Base-by-base conservation (phyloP, 345 rosid genomes). In the Noccaea caerulescens region DNA sequence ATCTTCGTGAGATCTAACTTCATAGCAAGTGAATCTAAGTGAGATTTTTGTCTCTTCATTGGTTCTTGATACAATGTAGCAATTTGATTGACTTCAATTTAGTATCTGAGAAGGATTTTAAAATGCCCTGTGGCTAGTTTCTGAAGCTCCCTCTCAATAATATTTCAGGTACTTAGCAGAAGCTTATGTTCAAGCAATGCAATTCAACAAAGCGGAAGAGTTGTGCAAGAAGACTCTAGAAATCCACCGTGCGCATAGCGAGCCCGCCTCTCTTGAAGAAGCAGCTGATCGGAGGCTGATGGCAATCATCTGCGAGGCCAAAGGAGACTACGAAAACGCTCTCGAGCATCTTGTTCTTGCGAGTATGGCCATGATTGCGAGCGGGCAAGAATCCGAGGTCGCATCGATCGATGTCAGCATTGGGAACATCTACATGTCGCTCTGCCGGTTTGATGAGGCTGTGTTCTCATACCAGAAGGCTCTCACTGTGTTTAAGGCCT, bases 131-230 rank as follows among this genome's bases (percentile, higher is more conserved):
- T 49, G 61, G 1, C 1, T 1, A 1, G 13, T 38, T 16, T 51
- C 25, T 66, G 46, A 57, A 46, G 23, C 33, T 38, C 6, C 4
- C 0, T 5, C 7, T 33, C 0, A 12, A 23, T 10, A 1, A 23
- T 25, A 3, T 53, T 44, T 43, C 83, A 95, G 99, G 84, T 95
- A 92, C 80, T 82, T 95, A 59, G 93, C 98, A 5, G 99, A 95
- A 85, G 97, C 98, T 10, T 90, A 88, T 72, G 99, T 95, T 75
- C 99, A 95, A 58, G 99, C 98, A 55, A 90, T 95, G 99, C 96
- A 92, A 73, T 95, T 95, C 75, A 92, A 88, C 66, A 88, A 88
- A 84, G 99, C 99, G 1, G 98, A 90, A 81, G 99, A 95, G 52
- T 75, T 95, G 68, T 85, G 92, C 81, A 87, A 88, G 83, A 92